Conservation (phyloP, 306 rosid genomes). For the Lupinus albus region DNA sequence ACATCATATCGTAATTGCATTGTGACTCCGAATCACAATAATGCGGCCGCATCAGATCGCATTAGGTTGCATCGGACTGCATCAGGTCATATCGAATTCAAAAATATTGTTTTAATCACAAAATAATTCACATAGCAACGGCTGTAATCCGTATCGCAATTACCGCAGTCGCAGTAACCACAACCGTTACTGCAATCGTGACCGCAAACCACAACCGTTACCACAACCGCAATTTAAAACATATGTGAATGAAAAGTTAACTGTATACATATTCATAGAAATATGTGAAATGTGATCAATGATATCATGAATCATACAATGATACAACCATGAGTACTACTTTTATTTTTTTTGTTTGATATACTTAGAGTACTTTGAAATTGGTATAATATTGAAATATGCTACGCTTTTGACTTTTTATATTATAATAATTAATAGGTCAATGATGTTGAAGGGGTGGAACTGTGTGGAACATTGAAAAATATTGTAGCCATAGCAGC, state of each 20-base stretch:
- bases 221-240: too few relatives aligned
- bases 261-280: not conserved
- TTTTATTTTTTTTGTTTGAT: not conserved
- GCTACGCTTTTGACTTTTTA: not conserved
- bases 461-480: constrained; percentile 90
- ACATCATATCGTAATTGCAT: too few relatives aligned
- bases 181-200: too few relatives aligned
- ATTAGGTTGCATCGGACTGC: too few relatives aligned
- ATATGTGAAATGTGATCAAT: not conserved
- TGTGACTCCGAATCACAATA: too few relatives aligned
- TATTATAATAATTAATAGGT: constrained; percentile 54
- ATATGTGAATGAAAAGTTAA: not conserved
- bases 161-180: too few relatives aligned
- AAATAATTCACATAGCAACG: too few relatives aligned
- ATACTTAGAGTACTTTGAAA: not conserved
- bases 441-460: constrained; percentile 91
- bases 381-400: constrained; percentile 11
- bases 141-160: too few relatives aligned
- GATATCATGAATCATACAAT: constrained; percentile 13
- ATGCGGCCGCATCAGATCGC: too few relatives aligned
- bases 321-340: not conserved
- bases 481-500: constrained; percentile 90
- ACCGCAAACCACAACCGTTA: too few relatives aligned
- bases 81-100: too few relatives aligned
- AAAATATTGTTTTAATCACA: too few relatives aligned